These are phyloP conservation scores for Ogataea hybrid DNA, from an alignment of 1,139 yeast species.

Conservation along the genomic window DNA sequence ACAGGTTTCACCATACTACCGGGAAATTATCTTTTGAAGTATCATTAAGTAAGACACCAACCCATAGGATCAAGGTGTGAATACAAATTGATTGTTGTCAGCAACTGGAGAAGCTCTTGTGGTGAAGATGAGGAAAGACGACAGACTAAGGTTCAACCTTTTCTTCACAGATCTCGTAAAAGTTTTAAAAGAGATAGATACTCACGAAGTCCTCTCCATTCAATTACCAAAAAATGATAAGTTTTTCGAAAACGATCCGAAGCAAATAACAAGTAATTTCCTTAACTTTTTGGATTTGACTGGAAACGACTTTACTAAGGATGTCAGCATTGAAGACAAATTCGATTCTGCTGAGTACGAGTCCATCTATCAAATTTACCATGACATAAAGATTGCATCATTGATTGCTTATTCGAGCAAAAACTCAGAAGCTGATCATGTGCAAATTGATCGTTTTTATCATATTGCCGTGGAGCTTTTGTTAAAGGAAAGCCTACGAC, in stretches of 20 bases:
- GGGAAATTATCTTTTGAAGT: no score
- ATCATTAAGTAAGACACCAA: no score
- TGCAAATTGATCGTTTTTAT: constrained; percentile 63
- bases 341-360: constrained; percentile 38
- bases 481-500: constrained; percentile 64
- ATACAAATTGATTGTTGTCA: no score
- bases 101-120: no score
- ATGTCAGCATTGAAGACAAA: constrained; percentile 34
- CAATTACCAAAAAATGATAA: constrained; percentile 39
- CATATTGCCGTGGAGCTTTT: constrained; percentile 68
- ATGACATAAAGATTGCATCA: constrained; percentile 70
- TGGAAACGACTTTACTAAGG: constrained; percentile 25
- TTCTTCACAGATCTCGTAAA: constrained; percentile 27
- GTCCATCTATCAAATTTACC: constrained; percentile 56
- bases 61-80: no score
- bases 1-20: no score
- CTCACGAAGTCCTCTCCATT: constrained; percentile 37
- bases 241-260: constrained; percentile 47
- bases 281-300: constrained; percentile 34
- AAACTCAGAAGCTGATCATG: constrained; percentile 44
- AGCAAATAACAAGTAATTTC: constrained; percentile 43
- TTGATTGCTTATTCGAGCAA: constrained; percentile 37
- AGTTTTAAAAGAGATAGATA: constrained; percentile 38
- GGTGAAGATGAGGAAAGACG: constrained; percentile 7
- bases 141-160: constrained; percentile 7